Conservation (phyloP, 192 early-diverging fungal genomes). For the Coemansia pectinata region DNA sequence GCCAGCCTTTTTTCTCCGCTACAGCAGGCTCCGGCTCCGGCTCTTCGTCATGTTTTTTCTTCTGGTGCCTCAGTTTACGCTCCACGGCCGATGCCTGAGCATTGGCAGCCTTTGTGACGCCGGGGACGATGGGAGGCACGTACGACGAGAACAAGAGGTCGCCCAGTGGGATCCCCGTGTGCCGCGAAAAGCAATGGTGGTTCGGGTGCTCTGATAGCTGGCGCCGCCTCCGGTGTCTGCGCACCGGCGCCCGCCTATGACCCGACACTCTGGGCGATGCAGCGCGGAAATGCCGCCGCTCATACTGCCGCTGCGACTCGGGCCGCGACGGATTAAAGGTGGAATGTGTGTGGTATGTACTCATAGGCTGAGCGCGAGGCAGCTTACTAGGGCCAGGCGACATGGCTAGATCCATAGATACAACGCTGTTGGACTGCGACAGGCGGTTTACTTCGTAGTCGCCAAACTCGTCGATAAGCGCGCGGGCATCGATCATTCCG, state of each 20-base stretch:
- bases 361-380: constrained; percentile 51
- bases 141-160: constrained; percentile 73
- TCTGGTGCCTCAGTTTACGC: constrained; percentile 33
- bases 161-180: constrained; percentile 71
- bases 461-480: constrained; percentile 49
- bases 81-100: constrained; percentile 37
- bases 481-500: constrained; percentile 41
- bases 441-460: constrained; percentile 24
- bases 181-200: constrained; percentile 76
- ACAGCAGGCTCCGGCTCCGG: not conserved
- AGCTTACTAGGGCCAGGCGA: constrained; percentile 15
- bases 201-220: constrained; percentile 57
- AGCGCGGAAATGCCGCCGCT: constrained; percentile 22
- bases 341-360: constrained; percentile 29
- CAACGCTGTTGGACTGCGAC: constrained; percentile 22
- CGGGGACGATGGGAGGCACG: constrained; percentile 47
- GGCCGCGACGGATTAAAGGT: constrained; percentile 29
- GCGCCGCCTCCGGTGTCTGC: constrained; percentile 23
- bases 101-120: constrained; percentile 42
- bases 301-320: constrained; percentile 25
- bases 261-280: not conserved
- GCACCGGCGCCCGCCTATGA: constrained; percentile 4
- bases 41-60: not conserved
- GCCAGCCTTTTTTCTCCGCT: constrained; percentile 15
- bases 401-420: constrained; percentile 20